Evolutionary conservation across 108 stramenopile species (phyloP).

Genomic region (Skeletonema tropicum): DNA sequence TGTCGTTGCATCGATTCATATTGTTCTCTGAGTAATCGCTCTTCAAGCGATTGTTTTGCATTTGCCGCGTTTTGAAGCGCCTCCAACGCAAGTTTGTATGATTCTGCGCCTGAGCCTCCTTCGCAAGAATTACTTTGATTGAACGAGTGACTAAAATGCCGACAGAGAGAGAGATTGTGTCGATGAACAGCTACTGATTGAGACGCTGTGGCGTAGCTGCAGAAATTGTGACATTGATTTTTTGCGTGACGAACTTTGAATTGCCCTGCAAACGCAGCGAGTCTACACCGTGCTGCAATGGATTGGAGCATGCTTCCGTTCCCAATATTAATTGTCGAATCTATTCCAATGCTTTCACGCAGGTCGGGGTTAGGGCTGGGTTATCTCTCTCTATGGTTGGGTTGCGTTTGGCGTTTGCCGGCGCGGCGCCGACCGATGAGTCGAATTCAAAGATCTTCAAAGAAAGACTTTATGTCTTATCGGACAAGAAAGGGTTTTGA

Average conservation of each 20-base stretch:
- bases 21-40: slow-evolving; percentile 46
- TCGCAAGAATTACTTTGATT: neutral
- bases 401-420: too few species aligned
- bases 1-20: slow-evolving; percentile 60
- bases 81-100: slow-evolving; percentile 53
- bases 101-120: slow-evolving; percentile 43
- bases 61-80: slow-evolving; percentile 44
- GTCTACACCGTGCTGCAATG: neutral
- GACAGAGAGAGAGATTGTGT: neutral
- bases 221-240: neutral
- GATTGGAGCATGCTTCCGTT: neutral
- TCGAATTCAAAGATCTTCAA: too few species aligned
- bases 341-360: too few species aligned
- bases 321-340: neutral
- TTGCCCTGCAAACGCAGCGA: too few species aligned
- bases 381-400: too few species aligned
- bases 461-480: too few species aligned
- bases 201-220: neutral
- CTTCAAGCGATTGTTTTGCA: slow-evolving; percentile 38
- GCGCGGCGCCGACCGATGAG: too few species aligned
- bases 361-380: too few species aligned
- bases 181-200: neutral
- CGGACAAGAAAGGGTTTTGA: too few species aligned
- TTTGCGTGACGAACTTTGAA: neutral
- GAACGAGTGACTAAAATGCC: neutral